Percentiles rank a stretch among this genome's conserved stretches.
Conservation (phyloP, 2,329 filamentous ascomycete species). For the Alternaria consortialis region DNA sequence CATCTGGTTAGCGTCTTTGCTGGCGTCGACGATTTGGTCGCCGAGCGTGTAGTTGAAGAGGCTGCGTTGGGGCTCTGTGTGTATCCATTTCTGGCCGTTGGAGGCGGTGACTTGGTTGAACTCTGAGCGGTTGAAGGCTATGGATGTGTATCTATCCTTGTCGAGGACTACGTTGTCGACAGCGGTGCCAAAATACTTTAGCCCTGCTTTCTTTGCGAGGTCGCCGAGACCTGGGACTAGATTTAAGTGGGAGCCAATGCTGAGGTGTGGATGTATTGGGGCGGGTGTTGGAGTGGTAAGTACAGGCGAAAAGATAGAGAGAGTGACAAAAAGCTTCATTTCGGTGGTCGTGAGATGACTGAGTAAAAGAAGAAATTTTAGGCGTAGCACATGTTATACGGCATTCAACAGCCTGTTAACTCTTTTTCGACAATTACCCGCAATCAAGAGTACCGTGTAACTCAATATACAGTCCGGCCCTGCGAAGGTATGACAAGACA, state of each 20-base stretch:
- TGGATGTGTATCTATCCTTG: constrained; percentile 64
- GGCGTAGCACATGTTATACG: not conserved
- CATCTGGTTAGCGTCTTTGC: constrained; percentile 54
- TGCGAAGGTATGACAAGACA: not conserved
- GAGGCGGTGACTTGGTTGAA: constrained; percentile 72
- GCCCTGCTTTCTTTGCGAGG: constrained; percentile 64
- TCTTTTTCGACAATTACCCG: not conserved
- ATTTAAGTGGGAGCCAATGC: constrained; percentile 13
- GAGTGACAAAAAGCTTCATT: constrained; percentile 37
- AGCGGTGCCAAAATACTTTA: constrained; percentile 66
- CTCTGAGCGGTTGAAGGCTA: constrained; percentile 64
- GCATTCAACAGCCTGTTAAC: not conserved
- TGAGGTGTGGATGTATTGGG: not conserved
- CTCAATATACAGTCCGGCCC: not conserved
- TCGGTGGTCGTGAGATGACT: constrained; percentile 5
- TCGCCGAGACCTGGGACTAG: constrained; percentile 55
- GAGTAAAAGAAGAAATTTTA: not conserved
- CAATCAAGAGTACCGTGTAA: not conserved
- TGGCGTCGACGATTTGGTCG: constrained; percentile 58
- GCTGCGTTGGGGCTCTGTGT: constrained; percentile 65
- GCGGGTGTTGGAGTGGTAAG: constrained; percentile 28
- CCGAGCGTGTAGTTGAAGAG: constrained; percentile 67
- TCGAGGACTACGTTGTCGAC: constrained; percentile 61
- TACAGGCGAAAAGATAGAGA: constrained; percentile 29
- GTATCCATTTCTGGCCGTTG: constrained; percentile 72